These are phyloP conservation scores for Fusarium beomiforme DNA, from an alignment of 2,329 filamentous ascomycete species.

Conservation along the genomic window DNA sequence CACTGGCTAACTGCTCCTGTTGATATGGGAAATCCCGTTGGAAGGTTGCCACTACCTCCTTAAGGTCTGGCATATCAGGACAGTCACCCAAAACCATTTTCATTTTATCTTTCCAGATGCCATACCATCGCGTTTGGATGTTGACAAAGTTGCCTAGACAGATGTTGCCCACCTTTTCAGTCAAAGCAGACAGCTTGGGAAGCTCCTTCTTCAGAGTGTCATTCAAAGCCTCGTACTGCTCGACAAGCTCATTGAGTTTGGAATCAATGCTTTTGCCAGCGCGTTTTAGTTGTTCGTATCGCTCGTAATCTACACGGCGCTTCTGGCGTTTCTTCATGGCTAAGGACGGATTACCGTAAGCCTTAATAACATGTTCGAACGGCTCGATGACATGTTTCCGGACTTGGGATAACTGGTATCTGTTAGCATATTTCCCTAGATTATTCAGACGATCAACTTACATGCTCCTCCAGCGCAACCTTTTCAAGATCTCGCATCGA, in stretches of 20 bases:
- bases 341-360: constrained; percentile 84
- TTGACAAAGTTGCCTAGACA: constrained; percentile 86
- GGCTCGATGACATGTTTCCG: constrained; percentile 87
- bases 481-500: constrained; percentile 87
- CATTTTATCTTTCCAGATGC: constrained; percentile 85
- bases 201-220: constrained; percentile 93
- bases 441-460: constrained; percentile 56
- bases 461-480: constrained; percentile 85
- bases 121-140: constrained; percentile 85
- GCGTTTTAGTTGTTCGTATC: constrained; percentile 79
- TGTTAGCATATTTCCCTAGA: not conserved
- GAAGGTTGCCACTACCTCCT: constrained; percentile 82
- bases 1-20: constrained; percentile 74
- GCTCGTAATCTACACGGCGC: constrained; percentile 88
- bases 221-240: constrained; percentile 91
- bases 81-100: constrained; percentile 75
- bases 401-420: constrained; percentile 68
- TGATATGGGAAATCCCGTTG: constrained; percentile 80
- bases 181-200: constrained; percentile 82
- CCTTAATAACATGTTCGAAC: constrained; percentile 79
- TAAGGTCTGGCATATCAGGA: constrained; percentile 69
- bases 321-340: constrained; percentile 96
- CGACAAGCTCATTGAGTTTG: constrained; percentile 83
- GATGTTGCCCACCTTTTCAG: constrained; percentile 84
- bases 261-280: constrained; percentile 87